Evolutionary conservation across 768 basidiomycete genomes (phyloP).

Genomic region (Mycena vitilis): DNA sequence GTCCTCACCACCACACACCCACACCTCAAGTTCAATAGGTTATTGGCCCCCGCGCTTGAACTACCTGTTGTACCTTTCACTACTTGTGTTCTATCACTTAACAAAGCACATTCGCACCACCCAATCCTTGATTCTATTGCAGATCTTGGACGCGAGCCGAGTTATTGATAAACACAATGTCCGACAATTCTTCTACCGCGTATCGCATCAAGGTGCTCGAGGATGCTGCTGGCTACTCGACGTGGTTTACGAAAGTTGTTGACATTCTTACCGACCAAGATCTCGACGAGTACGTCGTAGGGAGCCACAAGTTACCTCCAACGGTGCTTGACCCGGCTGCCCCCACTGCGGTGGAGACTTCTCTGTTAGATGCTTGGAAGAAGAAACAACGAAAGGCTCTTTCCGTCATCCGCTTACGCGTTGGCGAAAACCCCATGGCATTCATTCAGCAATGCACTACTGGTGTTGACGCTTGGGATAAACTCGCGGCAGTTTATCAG

Average conservation of each 20-base stretch:
- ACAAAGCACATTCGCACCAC: too few relatives aligned
- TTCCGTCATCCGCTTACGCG: background rate
- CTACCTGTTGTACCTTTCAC: too few relatives aligned
- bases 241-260: constrained; percentile 30
- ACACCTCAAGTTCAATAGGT: too few relatives aligned
- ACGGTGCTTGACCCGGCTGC: background rate
- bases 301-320: background rate
- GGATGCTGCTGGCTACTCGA: constrained; percentile 33
- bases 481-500: constrained; percentile 32
- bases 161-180: constrained; percentile 19
- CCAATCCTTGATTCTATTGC: too few relatives aligned
- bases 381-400: constrained; percentile 29
- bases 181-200: constrained; percentile 2
- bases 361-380: constrained; percentile 2
- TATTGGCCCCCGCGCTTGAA: too few relatives aligned
- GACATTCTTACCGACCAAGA: constrained; percentile 39
- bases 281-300: constrained; percentile 26
- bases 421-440: constrained; percentile 35
- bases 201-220: constrained; percentile 35
- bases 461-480: constrained; percentile 43
- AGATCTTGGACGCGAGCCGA: too few relatives aligned
- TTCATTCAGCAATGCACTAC: constrained; percentile 42
- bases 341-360: too few relatives aligned
- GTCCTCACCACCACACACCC: too few relatives aligned
- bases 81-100: too few relatives aligned